Evolutionary conservation across 768 basidiomycete genomes (phyloP).

Genomic region (Lentinus tigrinus): DNA sequence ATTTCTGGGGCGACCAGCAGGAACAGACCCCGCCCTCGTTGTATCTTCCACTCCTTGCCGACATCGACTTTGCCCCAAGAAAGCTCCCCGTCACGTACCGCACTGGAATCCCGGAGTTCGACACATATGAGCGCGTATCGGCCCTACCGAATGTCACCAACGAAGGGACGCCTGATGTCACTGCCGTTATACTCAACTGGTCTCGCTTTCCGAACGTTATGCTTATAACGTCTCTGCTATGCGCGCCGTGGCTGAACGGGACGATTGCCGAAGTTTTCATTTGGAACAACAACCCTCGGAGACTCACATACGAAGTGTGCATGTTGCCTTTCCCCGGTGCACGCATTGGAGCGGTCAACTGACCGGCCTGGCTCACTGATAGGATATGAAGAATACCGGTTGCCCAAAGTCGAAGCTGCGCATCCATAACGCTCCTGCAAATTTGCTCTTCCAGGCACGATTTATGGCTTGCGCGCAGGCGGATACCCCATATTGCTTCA

Average conservation of each 20-base stretch:
- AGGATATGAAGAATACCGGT: constrained; percentile 39
- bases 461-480: constrained; percentile 55
- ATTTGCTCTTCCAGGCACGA: constrained; percentile 62
- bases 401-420: constrained; percentile 45
- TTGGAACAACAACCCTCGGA: constrained; percentile 61
- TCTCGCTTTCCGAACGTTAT: constrained; percentile 61
- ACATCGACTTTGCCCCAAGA: constrained; percentile 19
- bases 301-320: constrained; percentile 43
- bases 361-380: background rate
- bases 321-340: background rate
- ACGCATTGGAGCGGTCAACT: background rate
- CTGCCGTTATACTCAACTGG: constrained; percentile 67
- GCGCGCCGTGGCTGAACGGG: constrained; percentile 42
- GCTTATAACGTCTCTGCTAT: constrained; percentile 52
- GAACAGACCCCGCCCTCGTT: constrained; percentile 9
- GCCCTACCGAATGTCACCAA: constrained; percentile 2
- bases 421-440: constrained; percentile 57
- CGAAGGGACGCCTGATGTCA: constrained; percentile 38
- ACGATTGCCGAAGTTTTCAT: constrained; percentile 49
- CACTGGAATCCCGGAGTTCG: constrained; percentile 3
- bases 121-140: constrained; percentile 12
- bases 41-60: constrained; percentile 17
- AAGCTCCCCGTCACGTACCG: constrained; percentile 17
- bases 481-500: constrained; percentile 55
- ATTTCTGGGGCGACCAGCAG: constrained; percentile 3